Conservation (phyloP, 495 filamentous ascomycete species). For the Trichocladium uniseriatum region DNA sequence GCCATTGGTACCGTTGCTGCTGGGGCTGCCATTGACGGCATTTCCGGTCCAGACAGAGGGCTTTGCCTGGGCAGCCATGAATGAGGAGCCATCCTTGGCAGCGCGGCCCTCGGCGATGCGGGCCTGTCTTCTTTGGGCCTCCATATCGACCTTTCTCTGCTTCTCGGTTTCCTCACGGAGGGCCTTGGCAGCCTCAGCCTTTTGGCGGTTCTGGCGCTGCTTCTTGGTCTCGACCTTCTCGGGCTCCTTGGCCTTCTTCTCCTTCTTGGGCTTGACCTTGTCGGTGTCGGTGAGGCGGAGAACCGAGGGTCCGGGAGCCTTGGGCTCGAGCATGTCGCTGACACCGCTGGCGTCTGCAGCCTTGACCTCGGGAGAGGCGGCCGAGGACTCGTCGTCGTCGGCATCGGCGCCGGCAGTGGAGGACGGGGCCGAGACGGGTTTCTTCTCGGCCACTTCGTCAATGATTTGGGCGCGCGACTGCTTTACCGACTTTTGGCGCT, state of each 20-base stretch:
- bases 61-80: constrained; percentile 47
- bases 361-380: constrained; percentile 49
- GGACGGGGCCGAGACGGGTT: constrained; percentile 44
- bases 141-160: constrained; percentile 57
- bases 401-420: constrained; percentile 73
- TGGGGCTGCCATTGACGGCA: constrained; percentile 26
- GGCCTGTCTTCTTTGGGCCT: constrained; percentile 72
- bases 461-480: constrained; percentile 42
- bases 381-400: constrained; percentile 67
- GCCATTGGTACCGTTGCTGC: constrained; percentile 26
- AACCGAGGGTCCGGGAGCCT: constrained; percentile 57
- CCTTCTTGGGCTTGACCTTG: constrained; percentile 47
- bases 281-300: constrained; percentile 64
- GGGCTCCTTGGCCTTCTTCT: constrained; percentile 47
- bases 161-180: constrained; percentile 65
- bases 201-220: constrained; percentile 76
- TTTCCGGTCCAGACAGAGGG: constrained; percentile 48
- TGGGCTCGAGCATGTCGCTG: constrained; percentile 79
- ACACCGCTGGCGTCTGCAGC: constrained; percentile 52
- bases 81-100: constrained; percentile 57
- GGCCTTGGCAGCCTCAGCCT: constrained; percentile 64
- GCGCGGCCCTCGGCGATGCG: constrained; percentile 70
- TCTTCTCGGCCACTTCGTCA: constrained; percentile 25
- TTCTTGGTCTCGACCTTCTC: constrained; percentile 72
- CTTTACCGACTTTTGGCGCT: constrained; percentile 51